Conservation (phyloP, 495 filamentous ascomycete species). For the Penicillium alfredii region DNA sequence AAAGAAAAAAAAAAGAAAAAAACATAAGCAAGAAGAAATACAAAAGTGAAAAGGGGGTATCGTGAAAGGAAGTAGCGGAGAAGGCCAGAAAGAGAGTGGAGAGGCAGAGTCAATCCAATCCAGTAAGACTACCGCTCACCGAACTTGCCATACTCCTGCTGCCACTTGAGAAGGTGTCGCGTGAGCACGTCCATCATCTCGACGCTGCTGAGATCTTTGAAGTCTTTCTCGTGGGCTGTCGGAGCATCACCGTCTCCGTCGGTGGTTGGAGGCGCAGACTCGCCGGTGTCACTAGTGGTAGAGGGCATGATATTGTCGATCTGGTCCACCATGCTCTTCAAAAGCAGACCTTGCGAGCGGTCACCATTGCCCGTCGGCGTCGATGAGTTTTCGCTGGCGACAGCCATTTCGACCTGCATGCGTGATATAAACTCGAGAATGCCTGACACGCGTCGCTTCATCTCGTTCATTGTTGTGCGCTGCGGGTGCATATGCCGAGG, state of each 20-base stretch:
- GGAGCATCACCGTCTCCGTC: constrained; percentile 25
- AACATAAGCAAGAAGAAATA: constrained; percentile 2
- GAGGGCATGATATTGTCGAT: constrained; percentile 28
- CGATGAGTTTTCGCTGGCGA: constrained; percentile 33
- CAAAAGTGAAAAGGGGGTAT: constrained; percentile 22
- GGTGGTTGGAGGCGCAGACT: constrained; percentile 26
- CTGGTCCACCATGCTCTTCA: constrained; percentile 33
- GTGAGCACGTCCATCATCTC: constrained; percentile 83
- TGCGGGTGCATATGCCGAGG: constrained; percentile 48
- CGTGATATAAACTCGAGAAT: constrained; percentile 88
- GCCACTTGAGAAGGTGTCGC: constrained; percentile 71
- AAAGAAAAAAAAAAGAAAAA: constrained; percentile 2
- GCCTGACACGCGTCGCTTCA: constrained; percentile 75
- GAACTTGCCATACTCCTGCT: constrained; percentile 55
- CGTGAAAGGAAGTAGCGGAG: constrained; percentile 17
- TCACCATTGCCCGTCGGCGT: constrained; percentile 35
- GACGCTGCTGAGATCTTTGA: constrained; percentile 61
- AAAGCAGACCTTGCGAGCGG: constrained; percentile 29
- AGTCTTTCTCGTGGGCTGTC: constrained; percentile 42
- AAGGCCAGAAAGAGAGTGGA: constrained; percentile 5
- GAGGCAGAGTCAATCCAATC: neutral
- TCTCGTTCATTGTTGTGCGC: constrained; percentile 77
- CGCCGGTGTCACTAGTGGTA: constrained; percentile 22
- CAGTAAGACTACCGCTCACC: constrained; percentile 39
- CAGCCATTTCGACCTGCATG: constrained; percentile 85